Base-by-base conservation (phyloP, 306 rosid genomes). In the Corylus americana region DNA sequence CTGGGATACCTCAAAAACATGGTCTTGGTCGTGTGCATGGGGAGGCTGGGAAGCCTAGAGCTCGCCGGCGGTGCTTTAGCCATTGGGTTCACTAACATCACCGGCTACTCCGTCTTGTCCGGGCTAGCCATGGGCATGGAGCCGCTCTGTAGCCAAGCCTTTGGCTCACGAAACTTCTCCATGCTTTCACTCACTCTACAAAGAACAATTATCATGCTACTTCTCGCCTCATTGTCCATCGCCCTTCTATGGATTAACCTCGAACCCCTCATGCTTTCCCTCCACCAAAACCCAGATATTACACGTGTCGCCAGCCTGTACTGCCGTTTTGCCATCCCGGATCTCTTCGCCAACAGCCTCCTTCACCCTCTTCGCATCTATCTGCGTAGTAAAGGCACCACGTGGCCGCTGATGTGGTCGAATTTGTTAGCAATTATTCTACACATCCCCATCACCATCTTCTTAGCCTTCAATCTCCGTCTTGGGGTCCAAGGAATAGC, bases 71-170 rank as follows among this genome's bases (percentile, higher is more conserved):
- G 93, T 5, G 91, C 97, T 58, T 85, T 92, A 39, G 94, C 94
- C 85, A 80, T 92, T 35, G 94, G 97, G 78, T 90, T 88, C 91
- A 90, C 97, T 50, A 92, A 92, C 85, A 86, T 92, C 79, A 88
- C 93, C 4, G 97, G 94, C 31, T 92, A 88, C 86, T 92, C 93
- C 0, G 90, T 92, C 74, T 89, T 92, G 7, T 90, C 94, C 0
- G 94, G 97, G 31, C 73, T 92, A 39, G 94, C 97, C 82, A 81
- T 86, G 90, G 97, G 97, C 10, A 92, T 92, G 94, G 97, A 92
- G 31, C 94, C 97, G 0, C 83, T 92, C 2, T 92, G 97, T 71
- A 83, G 86, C 73, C 97, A 90, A 70, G 91, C 97, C 54, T 80
- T 88, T n/a, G 97, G 97, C 29, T 94, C 98, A 0, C 76, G 78